These are phyloP conservation scores for Fusarium robinianum DNA, from an alignment of 2,329 filamentous ascomycete genomes.

Conservation along the genomic window DNA sequence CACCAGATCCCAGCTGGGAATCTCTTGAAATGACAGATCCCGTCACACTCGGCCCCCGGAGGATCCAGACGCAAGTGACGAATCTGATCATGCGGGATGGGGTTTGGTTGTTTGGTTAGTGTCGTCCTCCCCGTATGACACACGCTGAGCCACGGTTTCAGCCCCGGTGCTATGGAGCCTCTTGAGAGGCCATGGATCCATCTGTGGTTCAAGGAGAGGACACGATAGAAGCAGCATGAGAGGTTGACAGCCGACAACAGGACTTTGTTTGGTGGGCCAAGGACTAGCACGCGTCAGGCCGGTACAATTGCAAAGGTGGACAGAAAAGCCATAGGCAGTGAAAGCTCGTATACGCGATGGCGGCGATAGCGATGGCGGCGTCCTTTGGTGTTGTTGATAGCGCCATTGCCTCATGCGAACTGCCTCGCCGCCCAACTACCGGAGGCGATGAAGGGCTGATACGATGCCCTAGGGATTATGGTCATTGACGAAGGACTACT, in stretches of 20 bases:
- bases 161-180: constrained; percentile 28
- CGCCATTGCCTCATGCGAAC: constrained; percentile 1
- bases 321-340: neutral
- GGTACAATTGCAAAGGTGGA: constrained; percentile 15
- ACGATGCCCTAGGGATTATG: constrained; percentile 8
- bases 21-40: constrained; percentile 17
- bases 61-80: neutral
- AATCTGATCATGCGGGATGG: constrained; percentile 7
- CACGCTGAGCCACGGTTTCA: constrained; percentile 36
- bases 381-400: constrained; percentile 8
- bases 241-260: constrained; percentile 14
- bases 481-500: neutral
- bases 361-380: constrained; percentile 15
- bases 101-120: constrained; percentile 21
- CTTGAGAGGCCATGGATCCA: constrained; percentile 10
- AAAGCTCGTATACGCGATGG: constrained; percentile 3
- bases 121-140: constrained; percentile 28
- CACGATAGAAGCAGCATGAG: constrained; percentile 9
- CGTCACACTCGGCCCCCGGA: constrained; percentile 8
- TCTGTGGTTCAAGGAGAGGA: constrained; percentile 13
- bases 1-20: constrained; percentile 21
- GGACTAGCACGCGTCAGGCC: constrained; percentile 29
- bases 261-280: constrained; percentile 26
- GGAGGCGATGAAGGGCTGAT: constrained; percentile 4
- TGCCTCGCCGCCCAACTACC: constrained; percentile 1